Evolutionary conservation across 768 basidiomycete species (phyloP).

Genomic region (Lactarius tabidus): DNA sequence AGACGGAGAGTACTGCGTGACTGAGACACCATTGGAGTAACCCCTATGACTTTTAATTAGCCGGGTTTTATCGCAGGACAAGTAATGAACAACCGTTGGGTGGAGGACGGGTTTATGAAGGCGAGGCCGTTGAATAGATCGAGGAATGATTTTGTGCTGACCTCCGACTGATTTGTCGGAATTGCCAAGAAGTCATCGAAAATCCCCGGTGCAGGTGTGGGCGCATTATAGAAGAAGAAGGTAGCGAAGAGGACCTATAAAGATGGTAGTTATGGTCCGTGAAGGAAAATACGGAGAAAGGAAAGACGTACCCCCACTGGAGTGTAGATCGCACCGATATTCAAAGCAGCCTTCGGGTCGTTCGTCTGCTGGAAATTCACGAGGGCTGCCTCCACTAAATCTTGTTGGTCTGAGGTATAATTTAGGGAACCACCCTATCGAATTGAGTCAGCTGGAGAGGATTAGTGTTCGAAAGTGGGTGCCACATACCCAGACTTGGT

Average conservation of each 20-base stretch:
- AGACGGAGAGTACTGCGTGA: slow-evolving; percentile 1
- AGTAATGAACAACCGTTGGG: neutral
- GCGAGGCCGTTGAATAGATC: neutral
- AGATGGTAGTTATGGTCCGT: neutral
- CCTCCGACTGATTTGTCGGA: neutral
- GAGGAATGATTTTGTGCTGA: neutral
- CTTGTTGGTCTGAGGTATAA: neutral
- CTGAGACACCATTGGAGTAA: neutral
- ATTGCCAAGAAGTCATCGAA: slow-evolving; percentile 25
- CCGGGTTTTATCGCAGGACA: no score
- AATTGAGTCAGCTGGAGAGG: neutral
- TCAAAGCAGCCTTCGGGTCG: neutral
- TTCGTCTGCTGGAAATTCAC: slow-evolving; percentile 5
- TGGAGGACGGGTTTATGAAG: neutral
- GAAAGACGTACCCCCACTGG: neutral
- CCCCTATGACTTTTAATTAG: neutral
- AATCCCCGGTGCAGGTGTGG: neutral
- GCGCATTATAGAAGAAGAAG: neutral
- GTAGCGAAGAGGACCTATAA: neutral
- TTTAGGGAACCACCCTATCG: neutral
- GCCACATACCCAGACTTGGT: neutral
- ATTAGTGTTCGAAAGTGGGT: neutral
- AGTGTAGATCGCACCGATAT: neutral
- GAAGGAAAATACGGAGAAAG: neutral
- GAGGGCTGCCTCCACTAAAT: neutral